Evolutionary conservation across 2,329 filamentous ascomycete genomes (phyloP), one percentile per base, ranked within the genome.

Genomic region (Hypoxylon sp.): DNA sequence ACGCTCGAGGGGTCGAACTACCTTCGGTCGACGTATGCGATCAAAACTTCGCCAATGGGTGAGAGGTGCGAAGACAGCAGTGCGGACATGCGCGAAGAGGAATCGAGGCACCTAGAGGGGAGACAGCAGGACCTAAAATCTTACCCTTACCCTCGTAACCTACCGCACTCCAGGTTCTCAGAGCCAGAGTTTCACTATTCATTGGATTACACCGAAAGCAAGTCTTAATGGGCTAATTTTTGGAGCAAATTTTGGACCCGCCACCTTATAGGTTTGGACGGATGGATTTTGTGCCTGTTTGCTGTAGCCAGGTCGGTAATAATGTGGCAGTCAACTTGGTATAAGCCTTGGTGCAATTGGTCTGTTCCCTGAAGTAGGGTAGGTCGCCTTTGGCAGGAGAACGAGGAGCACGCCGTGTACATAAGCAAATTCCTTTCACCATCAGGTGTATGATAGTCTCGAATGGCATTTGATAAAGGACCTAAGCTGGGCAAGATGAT

Each of bases 21-120:
- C 62, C 26, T 67, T 77, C 37, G 56, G 72, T 58, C 70, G 71
- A 53, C 74, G 76, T 13, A 67, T 78, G 35, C 72, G 71, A 46
- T 72, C 70, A 39, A 75, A 66, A 51, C 57, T 78, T 26, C 65
- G 71, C 37, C 74, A 65, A 70, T 78, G 75, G 76, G 70, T 74
- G 6, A 74, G 68, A 65, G 70, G 69, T 56, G 73, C 77, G 39
- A 76, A 68, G 60, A 66, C 52, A 19, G 74, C 67, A 26, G 71
- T 76, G 54, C 71, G 69, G 48, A 70, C 61, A 56, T 67, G 60
- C 57, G 54, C 68, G 42, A 72, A 64, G 26, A 75, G 62, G 42
- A 72, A 67, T 47, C 66, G 63, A 35, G 55, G 51, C 9, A 35
- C 19, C 5, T 71, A 54, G 52, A 37, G 17, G 2, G 59, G 51